Conservation (phyloP, 345 rosid genomes). For the Conringia planisiliqua region DNA sequence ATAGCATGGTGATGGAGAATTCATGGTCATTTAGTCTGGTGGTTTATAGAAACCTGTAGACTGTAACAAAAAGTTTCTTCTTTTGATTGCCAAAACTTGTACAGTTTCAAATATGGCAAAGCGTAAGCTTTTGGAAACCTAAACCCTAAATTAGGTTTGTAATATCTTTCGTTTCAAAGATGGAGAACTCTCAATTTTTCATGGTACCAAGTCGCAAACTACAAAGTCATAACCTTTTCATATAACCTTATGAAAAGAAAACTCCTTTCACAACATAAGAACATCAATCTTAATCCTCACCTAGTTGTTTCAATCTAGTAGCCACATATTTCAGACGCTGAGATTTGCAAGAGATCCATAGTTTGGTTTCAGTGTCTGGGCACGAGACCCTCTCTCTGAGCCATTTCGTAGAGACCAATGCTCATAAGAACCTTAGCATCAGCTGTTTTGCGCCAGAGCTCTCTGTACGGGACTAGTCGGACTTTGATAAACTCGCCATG, state of each 20-base stretch:
- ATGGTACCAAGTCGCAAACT: neutral
- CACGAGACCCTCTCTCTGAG: conserved; percentile 52
- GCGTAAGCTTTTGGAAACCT: neutral
- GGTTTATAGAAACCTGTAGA: conserved; percentile 19
- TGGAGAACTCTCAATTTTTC: neutral
- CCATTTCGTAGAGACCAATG: conserved; percentile 79
- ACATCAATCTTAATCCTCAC: neutral
- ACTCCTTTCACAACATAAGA: neutral
- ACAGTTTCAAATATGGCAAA: conserved; percentile 19
- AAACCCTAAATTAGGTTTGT: conserved; percentile 8
- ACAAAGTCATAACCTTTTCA: neutral
- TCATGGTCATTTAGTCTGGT: conserved; percentile 16
- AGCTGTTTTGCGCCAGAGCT: conserved; percentile 75
- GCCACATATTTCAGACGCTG: neutral
- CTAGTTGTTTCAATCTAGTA: neutral
- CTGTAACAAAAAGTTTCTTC: conserved; percentile 13
- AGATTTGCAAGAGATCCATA: neutral
- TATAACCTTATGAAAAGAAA: neutral
- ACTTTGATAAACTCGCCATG: conserved; percentile 85
- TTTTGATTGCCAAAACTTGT: conserved; percentile 23
- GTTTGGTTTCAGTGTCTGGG: conserved; percentile 22
- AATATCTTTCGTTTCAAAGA: neutral
- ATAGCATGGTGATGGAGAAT: conserved; percentile 2
- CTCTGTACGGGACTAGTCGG: conserved; percentile 50
- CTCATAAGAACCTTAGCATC: conserved; percentile 74